phyloP scores from a whole-genome alignment of 495 filamentous ascomycete genomes.

The Xylaria castorea region DNA sequence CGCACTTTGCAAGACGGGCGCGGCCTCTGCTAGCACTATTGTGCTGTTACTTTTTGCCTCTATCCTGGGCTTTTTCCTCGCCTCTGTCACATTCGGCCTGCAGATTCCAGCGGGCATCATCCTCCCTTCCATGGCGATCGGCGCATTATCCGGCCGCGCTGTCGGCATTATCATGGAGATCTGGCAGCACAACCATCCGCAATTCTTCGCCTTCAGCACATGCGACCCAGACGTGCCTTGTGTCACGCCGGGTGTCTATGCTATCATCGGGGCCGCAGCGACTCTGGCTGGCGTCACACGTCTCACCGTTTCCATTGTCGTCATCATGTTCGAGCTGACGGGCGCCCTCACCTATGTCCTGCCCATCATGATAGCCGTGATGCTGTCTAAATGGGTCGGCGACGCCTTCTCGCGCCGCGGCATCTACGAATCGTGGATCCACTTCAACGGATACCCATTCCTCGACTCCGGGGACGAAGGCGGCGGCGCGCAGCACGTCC shows the following conservation, averaged over 20 bases:
- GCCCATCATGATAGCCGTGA: conserved; percentile 99
- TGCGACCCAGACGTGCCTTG: conserved; percentile 91
- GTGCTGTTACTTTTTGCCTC: conserved; percentile 80
- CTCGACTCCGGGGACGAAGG: conserved; percentile 89
- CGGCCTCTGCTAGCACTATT: conserved; percentile 73
- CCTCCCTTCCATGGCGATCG: conserved; percentile 95
- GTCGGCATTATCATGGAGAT: conserved; percentile 88
- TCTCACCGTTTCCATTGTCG: conserved; percentile 96
- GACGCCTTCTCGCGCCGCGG: conserved; percentile 93
- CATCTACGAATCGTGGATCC: conserved; percentile 98
- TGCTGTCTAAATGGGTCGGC: conserved; percentile 98
- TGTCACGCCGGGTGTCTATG: conserved; percentile 93
- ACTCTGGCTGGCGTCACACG: conserved; percentile 95
- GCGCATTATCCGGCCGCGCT: conserved; percentile 89
- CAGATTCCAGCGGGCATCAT: conserved; percentile 97
- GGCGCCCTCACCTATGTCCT: conserved; percentile 96
- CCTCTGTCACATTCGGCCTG: conserved; percentile 92
- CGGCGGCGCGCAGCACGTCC: conserved; percentile 61
- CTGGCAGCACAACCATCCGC: conserved; percentile 81
- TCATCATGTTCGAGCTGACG: conserved; percentile 99
- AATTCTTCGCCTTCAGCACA: conserved; percentile 74
- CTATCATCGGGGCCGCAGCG: conserved; percentile 96
- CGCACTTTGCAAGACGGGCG: conserved; percentile 83
- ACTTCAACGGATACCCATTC: conserved; percentile 94
- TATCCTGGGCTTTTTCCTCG: conserved; percentile 81